A percentile compares a stretch with the other conserved stretches of the same genome.
Evolutionary conservation across 176 grass and related monocot species (phyloP).

Genomic region (Elaeis guineensis): DNA sequence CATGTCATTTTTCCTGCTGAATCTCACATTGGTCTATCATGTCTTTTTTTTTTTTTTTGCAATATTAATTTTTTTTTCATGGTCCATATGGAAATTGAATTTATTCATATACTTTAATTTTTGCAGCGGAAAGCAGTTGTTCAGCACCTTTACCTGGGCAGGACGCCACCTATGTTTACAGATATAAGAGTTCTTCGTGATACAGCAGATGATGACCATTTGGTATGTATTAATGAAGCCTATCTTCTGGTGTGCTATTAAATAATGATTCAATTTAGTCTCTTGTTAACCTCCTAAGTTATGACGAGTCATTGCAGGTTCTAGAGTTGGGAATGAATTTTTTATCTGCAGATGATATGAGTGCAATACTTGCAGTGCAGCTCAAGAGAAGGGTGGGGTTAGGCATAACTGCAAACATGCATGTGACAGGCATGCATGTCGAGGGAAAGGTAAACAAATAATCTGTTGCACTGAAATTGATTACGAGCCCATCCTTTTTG

Average conservation of each 20-base stretch:
- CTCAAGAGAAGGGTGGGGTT: conserved; percentile 65
- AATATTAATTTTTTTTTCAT: conserved; percentile 1
- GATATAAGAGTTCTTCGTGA: conserved; percentile 71
- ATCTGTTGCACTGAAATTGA: neutral
- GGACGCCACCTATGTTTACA: conserved; percentile 72
- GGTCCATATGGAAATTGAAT: neutral
- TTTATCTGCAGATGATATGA: conserved; percentile 87
- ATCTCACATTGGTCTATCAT: too few relatives aligned
- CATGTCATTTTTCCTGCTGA: too few relatives aligned
- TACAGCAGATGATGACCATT: conserved; percentile 86
- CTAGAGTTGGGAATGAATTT: conserved; percentile 93
- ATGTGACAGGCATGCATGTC: conserved; percentile 92
- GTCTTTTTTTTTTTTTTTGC: too few relatives aligned
- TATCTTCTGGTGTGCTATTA: too few relatives aligned
- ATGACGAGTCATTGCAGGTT: conserved; percentile 37
- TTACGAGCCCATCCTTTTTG: neutral
- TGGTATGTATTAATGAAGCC: conserved; percentile 34
- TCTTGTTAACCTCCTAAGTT: neutral
- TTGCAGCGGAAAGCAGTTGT: conserved; percentile 77
- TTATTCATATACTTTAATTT: neutral
- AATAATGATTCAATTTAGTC: too few relatives aligned
- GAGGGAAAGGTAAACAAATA: conserved; percentile 80
- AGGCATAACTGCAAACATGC: conserved; percentile 85
- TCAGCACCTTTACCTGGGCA: conserved; percentile 92
- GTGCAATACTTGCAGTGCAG: conserved; percentile 73